Conservation (phyloP, 495 filamentous ascomycete genomes). For the Neurospora terricola region DNA sequence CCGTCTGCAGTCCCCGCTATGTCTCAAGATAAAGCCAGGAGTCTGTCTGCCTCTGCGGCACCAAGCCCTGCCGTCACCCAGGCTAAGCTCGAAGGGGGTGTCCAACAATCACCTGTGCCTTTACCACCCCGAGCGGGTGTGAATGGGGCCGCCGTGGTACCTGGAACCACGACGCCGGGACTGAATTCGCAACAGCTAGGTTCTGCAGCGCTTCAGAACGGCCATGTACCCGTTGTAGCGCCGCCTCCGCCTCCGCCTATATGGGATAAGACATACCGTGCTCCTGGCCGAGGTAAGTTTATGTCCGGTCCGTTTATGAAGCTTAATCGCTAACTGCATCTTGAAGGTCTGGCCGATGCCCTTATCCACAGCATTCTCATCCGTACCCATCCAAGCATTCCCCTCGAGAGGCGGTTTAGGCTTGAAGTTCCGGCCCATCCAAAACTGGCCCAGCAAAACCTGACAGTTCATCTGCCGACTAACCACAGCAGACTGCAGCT, state of each 20-base stretch:
- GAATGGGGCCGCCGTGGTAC: background rate
- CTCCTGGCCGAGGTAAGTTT: slow-evolving; percentile 45
- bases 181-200: slow-evolving; percentile 17
- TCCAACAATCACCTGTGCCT: slow-evolving; percentile 28
- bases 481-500: slow-evolving; percentile 58
- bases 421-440: slow-evolving; percentile 51
- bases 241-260: slow-evolving; percentile 12
- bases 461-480: slow-evolving; percentile 54
- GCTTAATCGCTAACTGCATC: background rate
- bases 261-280: slow-evolving; percentile 24
- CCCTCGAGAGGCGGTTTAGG: slow-evolving; percentile 40
- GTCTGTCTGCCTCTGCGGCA: slow-evolving; percentile 32
- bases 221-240: slow-evolving; percentile 5
- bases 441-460: slow-evolving; percentile 52
- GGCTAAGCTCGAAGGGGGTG: slow-evolving; percentile 32
- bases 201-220: slow-evolving; percentile 19
- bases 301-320: background rate
- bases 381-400: slow-evolving; percentile 54
- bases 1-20: slow-evolving; percentile 14
- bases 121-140: slow-evolving; percentile 2
- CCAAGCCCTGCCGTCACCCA: slow-evolving; percentile 35
- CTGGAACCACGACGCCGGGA: background rate
- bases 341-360: slow-evolving; percentile 36
- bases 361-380: slow-evolving; percentile 57
- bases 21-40: slow-evolving; percentile 30